phyloP scores from a whole-genome alignment of 176 grass and related monocot species.

The Stipa capillata region DNA sequence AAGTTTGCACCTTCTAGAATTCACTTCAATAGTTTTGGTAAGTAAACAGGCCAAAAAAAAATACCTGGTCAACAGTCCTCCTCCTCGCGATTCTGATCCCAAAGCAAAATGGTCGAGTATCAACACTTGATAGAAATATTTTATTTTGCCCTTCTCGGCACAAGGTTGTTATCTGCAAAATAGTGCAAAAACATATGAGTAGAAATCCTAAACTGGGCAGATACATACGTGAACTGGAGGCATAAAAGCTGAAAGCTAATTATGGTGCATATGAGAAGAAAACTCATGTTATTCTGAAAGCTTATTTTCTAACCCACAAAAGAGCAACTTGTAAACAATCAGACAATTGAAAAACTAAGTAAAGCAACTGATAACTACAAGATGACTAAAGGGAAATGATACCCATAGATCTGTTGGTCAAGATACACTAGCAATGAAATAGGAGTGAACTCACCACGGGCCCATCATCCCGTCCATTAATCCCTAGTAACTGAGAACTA shows the following conservation, averaged over 20 bases:
- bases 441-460: constrained; percentile 34
- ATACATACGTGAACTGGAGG: not conserved
- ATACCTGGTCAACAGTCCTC: constrained; percentile 40
- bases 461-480: constrained; percentile 58
- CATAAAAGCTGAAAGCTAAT: not conserved
- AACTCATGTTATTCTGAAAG: not conserved
- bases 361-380: not conserved
- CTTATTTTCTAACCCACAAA: not conserved
- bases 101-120: constrained; percentile 53
- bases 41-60: not conserved
- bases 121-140: constrained; percentile 47
- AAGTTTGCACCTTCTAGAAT: not conserved
- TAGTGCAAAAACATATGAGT: not conserved
- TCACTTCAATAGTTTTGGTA: not conserved
- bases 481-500: constrained; percentile 41
- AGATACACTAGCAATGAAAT: not conserved
- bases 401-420: not conserved
- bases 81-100: constrained; percentile 46
- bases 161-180: constrained; percentile 40
- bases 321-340: no score
- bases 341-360: not conserved
- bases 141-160: constrained; percentile 53
- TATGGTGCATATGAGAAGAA: not conserved
- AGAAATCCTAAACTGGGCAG: not conserved
- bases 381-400: not conserved